Base-by-base conservation (phyloP, 1,284 basidiomycete species). In the Phylloboletellus chloephorus region DNA sequence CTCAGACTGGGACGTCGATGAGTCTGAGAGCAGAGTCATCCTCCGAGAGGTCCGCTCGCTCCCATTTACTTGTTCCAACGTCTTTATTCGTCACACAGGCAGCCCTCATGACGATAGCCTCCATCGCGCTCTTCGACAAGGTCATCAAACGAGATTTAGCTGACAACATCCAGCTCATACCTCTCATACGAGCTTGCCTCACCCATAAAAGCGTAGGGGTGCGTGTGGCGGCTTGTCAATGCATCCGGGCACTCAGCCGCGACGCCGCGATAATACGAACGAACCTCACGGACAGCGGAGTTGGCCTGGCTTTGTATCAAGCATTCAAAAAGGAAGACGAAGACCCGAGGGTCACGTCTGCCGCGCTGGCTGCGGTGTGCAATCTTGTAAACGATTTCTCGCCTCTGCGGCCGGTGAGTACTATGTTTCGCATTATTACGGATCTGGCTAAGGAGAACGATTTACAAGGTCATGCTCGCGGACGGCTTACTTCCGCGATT, bases 371-470 rank as follows among this genome's bases (percentile, higher is more conserved):
- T 1, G 82, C 82, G 1, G 72, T 94, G 3, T 90, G 87, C 58
- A 96, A 95, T 58, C 69, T 94, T 21, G 74, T 94, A 3, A 82
- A 81, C 41, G 87, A 93, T 44, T 92, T 89, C 59, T 91, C 88
- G 11, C 91, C 92, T 5, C 60, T 94, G 50, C 71, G 80, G 45
- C 62, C 69, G 41, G 86, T 87, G 48, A 53, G 81, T 69, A 4
- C 13, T 8, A 4, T 17, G 1, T 21, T 20, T 19, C 16, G 13
- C 29, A 7, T 6, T 17, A 15, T 5, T 19, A 13, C 7, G 13
- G 7, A 1, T 23, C 2, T 15, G 8, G 15, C 34, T 46, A 8
- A 41, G 31, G 19, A 20, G 7, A 19, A 31, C 8, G 26, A 12
- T 19, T 9, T 12, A 23, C 17, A 35, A 58, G 57, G 37, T 43